Base-by-base conservation (phyloP, 2,329 filamentous ascomycete species). In the Sarocladiaceae sp. region DNA sequence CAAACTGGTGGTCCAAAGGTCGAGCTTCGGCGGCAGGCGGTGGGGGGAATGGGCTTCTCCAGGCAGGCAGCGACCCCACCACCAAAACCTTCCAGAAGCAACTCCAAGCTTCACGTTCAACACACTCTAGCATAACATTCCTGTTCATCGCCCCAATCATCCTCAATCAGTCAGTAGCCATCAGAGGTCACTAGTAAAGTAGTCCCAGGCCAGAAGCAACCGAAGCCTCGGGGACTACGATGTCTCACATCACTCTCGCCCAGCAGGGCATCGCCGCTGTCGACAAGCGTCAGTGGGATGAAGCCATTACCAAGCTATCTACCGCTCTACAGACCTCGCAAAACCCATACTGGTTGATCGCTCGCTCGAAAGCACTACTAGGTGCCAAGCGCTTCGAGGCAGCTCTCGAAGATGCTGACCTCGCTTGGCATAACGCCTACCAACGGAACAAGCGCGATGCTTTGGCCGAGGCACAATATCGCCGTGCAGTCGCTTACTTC, bases 391-490 rank as follows among this genome's bases (percentile, higher is more conserved):
- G 80, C 42, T 73, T 78, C 45, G 69, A 78, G 2, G 72, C 76
- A 18, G 85, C 88, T 1, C 75, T 93, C 34, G 69, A 67, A 31
- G 85, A 90, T 62, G 81, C 83, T 29, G 79, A 88, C 50, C 71
- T 73, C 39, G 85, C 82, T 3, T 74, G 85, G 44, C 65, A 74
- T 29, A 65, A 74, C 3, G 83, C 82, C 3, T 68, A 68, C 20
- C 73, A 83, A 15, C 83, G 91, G 32, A 85, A 77, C 24, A 85
- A 83, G 55, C 80, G 85, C 42, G 80, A 88, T 51, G 74, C 85
- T 23, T 88, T 96, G 61, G 73, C 82, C 35, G 78, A 88, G n/a
- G 83, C 87, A 2, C 88, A 96, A 56, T 79, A 93, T 55, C 80
- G 90, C 53, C 80, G 91, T 29, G 85, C 80, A 4, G 78, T 95